Evolutionary conservation across 2,329 filamentous ascomycete genomes (phyloP), one percentile per base, ranked within the genome.

Genomic region (Nigrospora oryzae): DNA sequence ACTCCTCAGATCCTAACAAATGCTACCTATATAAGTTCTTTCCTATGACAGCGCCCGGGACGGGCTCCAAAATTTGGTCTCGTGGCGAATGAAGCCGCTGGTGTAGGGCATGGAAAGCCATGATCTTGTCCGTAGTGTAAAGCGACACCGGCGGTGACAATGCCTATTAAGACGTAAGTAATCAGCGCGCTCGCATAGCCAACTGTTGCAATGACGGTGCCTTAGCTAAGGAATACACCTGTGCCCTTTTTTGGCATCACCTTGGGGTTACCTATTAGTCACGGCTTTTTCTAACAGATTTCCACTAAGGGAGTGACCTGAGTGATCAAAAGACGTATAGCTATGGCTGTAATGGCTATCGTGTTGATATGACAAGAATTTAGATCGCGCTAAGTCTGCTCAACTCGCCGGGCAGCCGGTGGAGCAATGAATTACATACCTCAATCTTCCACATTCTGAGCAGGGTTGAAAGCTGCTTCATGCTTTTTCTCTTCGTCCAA

Each of bases 181-280:
- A 76, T 57, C 12, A 69, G 60, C 34, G 67, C 57, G 13, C 57
- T 67, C 12, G 64, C 61, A 28, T 70, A 67, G n/a, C 69, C 71
- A 54, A 69, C 69, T 30, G 50, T 61, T 30, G 56, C 55, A 8
- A 74, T 62, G 34, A 69, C 68, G 37, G 57, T 52, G 46, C 71
- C 71, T 46, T 67, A 69, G 50, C 70, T 68, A 44, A 74, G 68
- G 56, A 74, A 70, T 51, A 70, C 66, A 58, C 67, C 69, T 45
- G 69, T 69, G 50, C 69, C 71, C 43, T n/a, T 40, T 13, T 40
- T 30, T 8, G 10, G 8, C 2, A 14, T 34, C 15, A 14, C 6
- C 6, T n/a, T 10, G 6, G 19, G 19, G 19, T 4, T 14, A 19
- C 15, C 16, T n/a, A 17, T 38, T n/a, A 33, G 38, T 19, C 30